Percentiles rank a stretch among this genome's conserved stretches.
These are phyloP conservation scores for Trifolium repens DNA, from an alignment of 306 rosid species.

Conservation along the genomic window DNA sequence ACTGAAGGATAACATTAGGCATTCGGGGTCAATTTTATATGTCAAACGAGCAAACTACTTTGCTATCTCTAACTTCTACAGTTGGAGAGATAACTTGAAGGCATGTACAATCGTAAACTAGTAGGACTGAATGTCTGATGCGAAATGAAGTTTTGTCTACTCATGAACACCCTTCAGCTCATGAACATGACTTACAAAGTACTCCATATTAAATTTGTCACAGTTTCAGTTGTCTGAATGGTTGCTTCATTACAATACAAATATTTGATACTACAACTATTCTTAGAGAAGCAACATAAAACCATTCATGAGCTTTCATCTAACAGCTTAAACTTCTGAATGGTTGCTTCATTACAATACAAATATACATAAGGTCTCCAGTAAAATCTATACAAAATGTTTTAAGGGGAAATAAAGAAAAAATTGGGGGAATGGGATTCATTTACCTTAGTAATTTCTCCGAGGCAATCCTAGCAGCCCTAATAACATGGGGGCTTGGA, in stretches of 20 bases:
- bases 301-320: neutral
- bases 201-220: slow-evolving; percentile 21
- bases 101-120: neutral
- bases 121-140: neutral
- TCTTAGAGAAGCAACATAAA: neutral
- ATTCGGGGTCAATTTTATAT: neutral
- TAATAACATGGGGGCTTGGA: slow-evolving; percentile 62
- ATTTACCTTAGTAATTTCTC: slow-evolving; percentile 78
- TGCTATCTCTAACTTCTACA: neutral
- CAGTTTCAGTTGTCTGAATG: slow-evolving; percentile 30
- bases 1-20: slow-evolving; percentile 13
- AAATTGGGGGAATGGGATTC: neutral
- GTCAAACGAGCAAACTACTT: neutral
- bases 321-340: slow-evolving; percentile 3
- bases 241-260: too few species aligned
- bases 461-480: slow-evolving; percentile 83
- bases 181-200: slow-evolving; percentile 29
- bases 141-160: slow-evolving; percentile 19
- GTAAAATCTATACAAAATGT: neutral
- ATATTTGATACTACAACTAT: slow-evolving; percentile 24
- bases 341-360: neutral
- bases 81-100: neutral
- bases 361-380: neutral
- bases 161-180: too few species aligned
- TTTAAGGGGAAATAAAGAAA: slow-evolving; percentile 16